Conservation (phyloP, 129 eudicot genomes). For the Tanacetum coccineum region DNA sequence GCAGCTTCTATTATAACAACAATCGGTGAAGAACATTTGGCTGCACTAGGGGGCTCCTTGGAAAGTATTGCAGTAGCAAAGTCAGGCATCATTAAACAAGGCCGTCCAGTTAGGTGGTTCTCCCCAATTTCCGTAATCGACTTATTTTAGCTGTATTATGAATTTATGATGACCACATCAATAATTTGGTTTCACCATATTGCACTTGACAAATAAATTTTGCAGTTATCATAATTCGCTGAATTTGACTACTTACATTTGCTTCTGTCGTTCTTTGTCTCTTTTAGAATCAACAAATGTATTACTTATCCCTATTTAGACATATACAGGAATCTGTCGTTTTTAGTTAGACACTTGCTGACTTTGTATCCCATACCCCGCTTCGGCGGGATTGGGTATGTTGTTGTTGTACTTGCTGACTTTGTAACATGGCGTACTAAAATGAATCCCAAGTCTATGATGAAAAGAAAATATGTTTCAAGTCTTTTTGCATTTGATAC, state of each 20-base stretch:
- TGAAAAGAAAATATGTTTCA: too few species aligned
- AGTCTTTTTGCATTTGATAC: too few species aligned
- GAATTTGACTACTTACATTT: neutral
- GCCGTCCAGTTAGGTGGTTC: constrained; percentile 96
- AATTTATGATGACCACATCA: neutral
- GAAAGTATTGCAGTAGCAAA: constrained; percentile 92
- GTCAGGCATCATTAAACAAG: constrained; percentile 80
- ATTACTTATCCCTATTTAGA: too few species aligned
- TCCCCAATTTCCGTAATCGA: constrained; percentile 22
- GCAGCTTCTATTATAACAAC: constrained; percentile 83
- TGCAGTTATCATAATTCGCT: neutral
- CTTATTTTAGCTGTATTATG: neutral
- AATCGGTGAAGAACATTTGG: constrained; percentile 85
- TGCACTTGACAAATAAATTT: neutral
- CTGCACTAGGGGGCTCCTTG: constrained; percentile 94
- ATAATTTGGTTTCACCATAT: neutral
- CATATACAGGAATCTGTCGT: too few species aligned
- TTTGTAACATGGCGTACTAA: too few species aligned
- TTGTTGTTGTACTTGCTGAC: too few species aligned
- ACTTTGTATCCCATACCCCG: too few species aligned
- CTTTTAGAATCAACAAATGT: too few species aligned
- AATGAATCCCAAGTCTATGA: too few species aligned
- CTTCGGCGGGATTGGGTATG: too few species aligned
- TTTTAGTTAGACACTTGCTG: too few species aligned
- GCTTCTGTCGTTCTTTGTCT: too few species aligned